Base-by-base conservation (phyloP, 495 filamentous ascomycete species). In the Penicillium chermesinum region DNA sequence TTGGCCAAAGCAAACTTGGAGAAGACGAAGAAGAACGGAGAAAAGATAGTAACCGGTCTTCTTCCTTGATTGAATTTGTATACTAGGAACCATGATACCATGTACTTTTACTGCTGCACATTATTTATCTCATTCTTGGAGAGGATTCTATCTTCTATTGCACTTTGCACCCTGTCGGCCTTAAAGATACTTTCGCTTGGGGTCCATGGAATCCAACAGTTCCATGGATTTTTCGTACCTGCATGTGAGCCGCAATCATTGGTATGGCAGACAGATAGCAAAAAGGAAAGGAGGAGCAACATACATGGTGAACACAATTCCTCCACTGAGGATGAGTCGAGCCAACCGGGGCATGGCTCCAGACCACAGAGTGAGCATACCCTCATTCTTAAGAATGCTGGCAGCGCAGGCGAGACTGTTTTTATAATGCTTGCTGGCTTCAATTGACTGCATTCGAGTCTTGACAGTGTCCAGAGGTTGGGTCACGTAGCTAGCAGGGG, bases 171-270 rank as follows among this genome's bases (percentile, higher is more conserved):
- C 16, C 12, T n/a, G 10, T 13, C 14, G 7, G 19, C 34, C 41
- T 65, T 73, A 91, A 48, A 97, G 80, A 63, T 96, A 96, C 63
- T 79, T 83, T 52, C 83, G 79, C 56, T 95, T 79, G 10, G 93
- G 94, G 64, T 98, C 93, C 17, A 89, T 30, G 49, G 65, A 71
- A 61, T 93, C 86, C 67, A 98, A 77, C 39, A 85, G 56, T 46
- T 97, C 94, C 70, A 98, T 96, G 34, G 86, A 86, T 76, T 97
- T 97, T 72, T 98, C 93, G 64, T 98, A 97, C 81, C 81, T 84
- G 49, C 36, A 34, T 36, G 17, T 17, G 15, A 39, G 13, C 30
- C 38, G 50, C 40, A 49, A 44, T 30, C 58, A 52, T 49, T 16
- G 22, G 25, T 15, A 39, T 42, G 21, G 27, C 17, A 39, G 4